These are phyloP conservation scores for Ettlia oleoabundans DNA, from an alignment of 139 green algal species.

Conservation along the genomic window DNA sequence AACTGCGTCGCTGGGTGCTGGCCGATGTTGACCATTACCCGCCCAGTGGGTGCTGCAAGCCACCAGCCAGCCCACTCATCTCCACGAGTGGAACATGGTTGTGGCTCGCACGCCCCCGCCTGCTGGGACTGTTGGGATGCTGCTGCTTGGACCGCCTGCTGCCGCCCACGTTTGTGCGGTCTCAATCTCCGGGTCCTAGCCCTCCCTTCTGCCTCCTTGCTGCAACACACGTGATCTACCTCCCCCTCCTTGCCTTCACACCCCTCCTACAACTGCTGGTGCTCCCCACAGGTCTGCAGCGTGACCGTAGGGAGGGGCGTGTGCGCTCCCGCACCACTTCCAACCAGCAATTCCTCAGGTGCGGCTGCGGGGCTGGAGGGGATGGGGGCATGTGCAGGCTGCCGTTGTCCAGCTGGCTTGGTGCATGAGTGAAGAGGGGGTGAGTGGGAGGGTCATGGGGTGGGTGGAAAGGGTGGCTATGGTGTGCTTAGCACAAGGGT, in stretches of 20 bases:
- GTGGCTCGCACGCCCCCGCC: background rate
- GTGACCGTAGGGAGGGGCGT: background rate
- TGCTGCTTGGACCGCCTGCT: background rate
- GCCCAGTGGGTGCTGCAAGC: too few relatives aligned
- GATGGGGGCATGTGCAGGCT: background rate
- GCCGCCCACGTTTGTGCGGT: background rate
- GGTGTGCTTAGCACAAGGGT: too few relatives aligned
- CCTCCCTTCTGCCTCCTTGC: background rate
- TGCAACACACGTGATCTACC: background rate
- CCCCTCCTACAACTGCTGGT: background rate
- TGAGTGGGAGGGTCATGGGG: too few relatives aligned
- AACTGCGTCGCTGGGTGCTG: too few relatives aligned
- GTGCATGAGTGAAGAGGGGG: background rate
- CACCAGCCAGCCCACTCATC: too few relatives aligned
- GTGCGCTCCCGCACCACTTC: background rate
- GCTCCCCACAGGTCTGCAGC: conserved; percentile 13
- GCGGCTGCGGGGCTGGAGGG: background rate
- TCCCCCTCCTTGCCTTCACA: background rate
- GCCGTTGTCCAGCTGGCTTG: background rate
- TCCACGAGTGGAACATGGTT: too few relatives aligned
- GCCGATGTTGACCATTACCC: too few relatives aligned
- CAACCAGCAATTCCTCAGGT: conserved; percentile 37
- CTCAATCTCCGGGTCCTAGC: background rate
- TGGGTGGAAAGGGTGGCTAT: too few relatives aligned
- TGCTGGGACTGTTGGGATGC: background rate